These are phyloP conservation scores for Lyophyllum shimeji DNA, from an alignment of 768 basidiomycete species.

Conservation along the genomic window DNA sequence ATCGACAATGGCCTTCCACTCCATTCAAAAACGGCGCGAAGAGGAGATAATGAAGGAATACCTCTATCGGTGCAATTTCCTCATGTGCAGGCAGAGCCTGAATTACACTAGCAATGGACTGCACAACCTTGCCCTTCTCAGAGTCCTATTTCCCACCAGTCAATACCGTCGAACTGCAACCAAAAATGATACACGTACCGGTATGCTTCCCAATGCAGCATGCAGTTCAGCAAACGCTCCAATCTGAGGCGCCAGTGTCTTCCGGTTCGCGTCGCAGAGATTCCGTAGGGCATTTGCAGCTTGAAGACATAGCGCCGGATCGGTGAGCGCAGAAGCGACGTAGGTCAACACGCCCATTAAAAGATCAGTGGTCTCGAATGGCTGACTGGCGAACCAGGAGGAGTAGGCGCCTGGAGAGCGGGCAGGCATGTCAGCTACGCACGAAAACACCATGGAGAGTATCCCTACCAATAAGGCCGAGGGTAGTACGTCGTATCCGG, in stretches of 20 bases:
- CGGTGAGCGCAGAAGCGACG: slow-evolving; percentile 69
- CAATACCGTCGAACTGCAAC: too few relatives aligned
- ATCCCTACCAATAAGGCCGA: slow-evolving; percentile 68
- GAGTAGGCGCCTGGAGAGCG: slow-evolving; percentile 61
- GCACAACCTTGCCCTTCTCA: slow-evolving; percentile 70
- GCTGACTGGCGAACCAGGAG: slow-evolving; percentile 71
- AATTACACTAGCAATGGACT: slow-evolving; percentile 91
- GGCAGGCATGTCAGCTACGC: neutral
- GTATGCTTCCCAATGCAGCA: slow-evolving; percentile 69
- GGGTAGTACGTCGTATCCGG: slow-evolving; percentile 70
- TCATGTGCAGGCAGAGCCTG: slow-evolving; percentile 83
- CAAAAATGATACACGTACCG: slow-evolving; percentile 44
- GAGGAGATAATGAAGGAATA: slow-evolving; percentile 22
- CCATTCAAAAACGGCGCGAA: neutral
- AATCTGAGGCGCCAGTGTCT: slow-evolving; percentile 81
- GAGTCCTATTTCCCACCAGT: neutral
- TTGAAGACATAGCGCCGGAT: slow-evolving; percentile 59
- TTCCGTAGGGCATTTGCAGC: slow-evolving; percentile 85
- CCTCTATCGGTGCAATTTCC: slow-evolving; percentile 76
- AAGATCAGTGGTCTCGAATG: slow-evolving; percentile 35
- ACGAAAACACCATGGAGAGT: neutral
- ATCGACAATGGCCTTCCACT: slow-evolving; percentile 62
- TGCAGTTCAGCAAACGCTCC: slow-evolving; percentile 83
- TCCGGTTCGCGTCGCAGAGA: slow-evolving; percentile 86
- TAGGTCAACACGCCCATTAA: slow-evolving; percentile 68